Base-by-base conservation (phyloP, 2,329 filamentous ascomycete genomes). In the Dryadomyces quercus-mongolicae region DNA sequence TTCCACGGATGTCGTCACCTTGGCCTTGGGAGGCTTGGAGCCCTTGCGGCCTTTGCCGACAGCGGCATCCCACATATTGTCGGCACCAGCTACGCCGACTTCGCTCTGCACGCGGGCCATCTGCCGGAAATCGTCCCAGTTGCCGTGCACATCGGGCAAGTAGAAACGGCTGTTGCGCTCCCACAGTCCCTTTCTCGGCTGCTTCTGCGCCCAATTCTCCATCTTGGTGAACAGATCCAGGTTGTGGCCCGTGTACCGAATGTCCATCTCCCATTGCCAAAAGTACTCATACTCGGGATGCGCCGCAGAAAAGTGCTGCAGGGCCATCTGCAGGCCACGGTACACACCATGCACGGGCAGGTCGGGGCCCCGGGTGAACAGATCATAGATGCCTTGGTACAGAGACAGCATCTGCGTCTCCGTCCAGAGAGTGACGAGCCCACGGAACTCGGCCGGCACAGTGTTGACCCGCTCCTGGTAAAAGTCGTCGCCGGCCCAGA, bases 201-300 rank as follows among this genome's bases (percentile, higher is more conserved):
- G 88, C 49, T 78, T 70, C 59, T 76, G 80, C 16, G 86, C 77
- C 85, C 86, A 93, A 47, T 72, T 70, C 62, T 81, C 77, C 42
- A 89, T 71, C 64, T 85, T 85, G 60, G 81, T 78, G 63, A 92
- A 78, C 20, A 88, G 68, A 57, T 88, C 81, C 60, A 86, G 90
- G 71, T 87, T 92, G 68, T 95, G 89, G 40, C 90, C 89, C 0
- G 86, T 93, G 67, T 94, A 95, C 34, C 89, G 84, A 47, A 91
- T 82, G 63, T 95, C 90, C 84, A 95, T 92, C 68, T 95, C 90
- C 88, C 90, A 94, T 60, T 95, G 88, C 90, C 90, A 95, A 68
- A 90, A 89, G 70, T 83, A 88, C 49, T 94, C 88, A 64, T 91
- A 95, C 66, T 95, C 90, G 1, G 88, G 86, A 67, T 95, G 90